Base-by-base conservation (phyloP, 176 grass and related monocot genomes). In the Eragrostis nindensis region DNA sequence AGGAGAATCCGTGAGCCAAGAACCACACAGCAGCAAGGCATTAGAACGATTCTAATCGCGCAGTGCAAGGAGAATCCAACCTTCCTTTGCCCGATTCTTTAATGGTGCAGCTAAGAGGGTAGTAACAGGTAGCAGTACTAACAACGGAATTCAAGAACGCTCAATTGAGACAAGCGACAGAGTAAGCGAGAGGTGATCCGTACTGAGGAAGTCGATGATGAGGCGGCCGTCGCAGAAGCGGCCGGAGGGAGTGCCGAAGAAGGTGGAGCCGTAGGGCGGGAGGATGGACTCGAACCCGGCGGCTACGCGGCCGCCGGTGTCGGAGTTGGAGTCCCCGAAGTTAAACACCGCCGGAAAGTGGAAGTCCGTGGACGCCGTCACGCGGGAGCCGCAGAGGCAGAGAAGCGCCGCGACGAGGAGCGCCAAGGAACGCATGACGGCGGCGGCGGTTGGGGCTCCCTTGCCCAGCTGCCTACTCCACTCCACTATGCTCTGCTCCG, bases 251-350 rank as follows among this genome's bases (percentile, higher is more conserved):
- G 14, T 32, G 57, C 86, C 87, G 88, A 99, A 98, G 88, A 86
- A 99, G 82, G 86, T 91, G 75, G 90, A 78, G 70, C 96, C 96
- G 57, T 99, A 95, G 49, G 96, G 96, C 27, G 90, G 92, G 39
- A 69, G 43, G 79, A 99, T 92, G 88, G 84, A 80, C 83, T 91
- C 90, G 64, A 99, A 83, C 30, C 92, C 96, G 36, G 88, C 83
- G 32, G 96, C 92, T 7, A 95, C 75, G 82, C 91, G 92, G 7
- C 81, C 92, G 36, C 92, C 96, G 10, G 96, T 99, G 84, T 99
- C 96, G 68, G 92, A 95, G 79, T 99, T 99, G 67, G 96, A 99
- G 80, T 99, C 96, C 10, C 96, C 96, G 76, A 99, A 99, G 83
- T 99, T 99, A 90, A 99, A 99, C 48, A 91, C 87, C 32, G 96